A percentile compares a stretch with the other conserved stretches of the same genome.
Conservation (phyloP, 2,329 filamentous ascomycete genomes). For the Colletotrichum sp. region DNA sequence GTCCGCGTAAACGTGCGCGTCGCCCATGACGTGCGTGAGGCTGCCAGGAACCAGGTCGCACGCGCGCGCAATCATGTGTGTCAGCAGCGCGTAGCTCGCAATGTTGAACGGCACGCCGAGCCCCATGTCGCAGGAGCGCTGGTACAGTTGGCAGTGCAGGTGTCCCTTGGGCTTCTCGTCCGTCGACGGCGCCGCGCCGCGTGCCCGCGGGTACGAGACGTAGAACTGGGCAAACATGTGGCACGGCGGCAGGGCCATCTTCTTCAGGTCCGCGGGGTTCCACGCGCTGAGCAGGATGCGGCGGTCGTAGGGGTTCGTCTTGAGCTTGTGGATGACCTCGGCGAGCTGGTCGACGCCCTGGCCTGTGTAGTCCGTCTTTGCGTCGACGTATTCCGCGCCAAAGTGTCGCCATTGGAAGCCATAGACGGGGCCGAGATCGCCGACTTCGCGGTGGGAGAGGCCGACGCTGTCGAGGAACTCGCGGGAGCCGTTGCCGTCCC, state of each 20-base stretch:
- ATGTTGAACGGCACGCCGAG: slow-evolving; percentile 98
- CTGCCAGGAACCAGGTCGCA: slow-evolving; percentile 85
- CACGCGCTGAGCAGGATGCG: slow-evolving; percentile 91
- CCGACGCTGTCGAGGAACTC: slow-evolving; percentile 88
- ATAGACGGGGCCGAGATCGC: slow-evolving; percentile 94
- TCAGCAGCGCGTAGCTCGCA: slow-evolving; percentile 89
- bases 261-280: slow-evolving; percentile 85
- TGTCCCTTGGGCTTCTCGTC: slow-evolving; percentile 60
- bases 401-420: slow-evolving; percentile 99
- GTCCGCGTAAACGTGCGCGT: slow-evolving; percentile 95
- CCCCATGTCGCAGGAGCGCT: slow-evolving; percentile 95
- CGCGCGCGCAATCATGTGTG: slow-evolving; percentile 92
- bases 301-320: slow-evolving; percentile 83
- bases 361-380: slow-evolving; percentile 80
- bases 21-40: slow-evolving; percentile 94
- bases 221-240: slow-evolving; percentile 99
- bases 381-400: slow-evolving; percentile 85
- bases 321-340: slow-evolving; percentile 87
- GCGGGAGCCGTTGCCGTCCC: slow-evolving; percentile 95
- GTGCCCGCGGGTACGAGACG: slow-evolving; percentile 71
- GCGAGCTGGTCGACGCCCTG: slow-evolving; percentile 93
- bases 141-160: slow-evolving; percentile 89
- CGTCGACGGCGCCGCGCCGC: slow-evolving; percentile 20
- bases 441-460: slow-evolving; percentile 79
- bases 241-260: slow-evolving; percentile 93